Percentiles rank a stretch among this genome's conserved stretches.
Conservation (phyloP, 176 grass and related monocot genomes). For the Oryza glumipatula region DNA sequence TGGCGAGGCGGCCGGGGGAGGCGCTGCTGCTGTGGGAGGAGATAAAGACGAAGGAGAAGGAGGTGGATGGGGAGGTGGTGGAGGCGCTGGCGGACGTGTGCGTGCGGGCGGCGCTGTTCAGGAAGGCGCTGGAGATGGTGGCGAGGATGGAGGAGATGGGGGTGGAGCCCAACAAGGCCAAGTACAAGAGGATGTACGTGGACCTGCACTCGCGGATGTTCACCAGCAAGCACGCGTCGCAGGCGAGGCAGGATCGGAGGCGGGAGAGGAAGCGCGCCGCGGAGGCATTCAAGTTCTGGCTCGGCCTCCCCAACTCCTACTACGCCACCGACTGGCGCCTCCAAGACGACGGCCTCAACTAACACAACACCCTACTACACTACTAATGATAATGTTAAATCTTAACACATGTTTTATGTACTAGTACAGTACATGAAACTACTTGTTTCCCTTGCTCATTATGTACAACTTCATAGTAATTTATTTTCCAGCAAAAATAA, state of each 20-base stretch:
- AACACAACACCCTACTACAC: too few relatives aligned
- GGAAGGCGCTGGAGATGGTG: conserved; percentile 94
- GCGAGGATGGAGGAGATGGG: conserved; percentile 95
- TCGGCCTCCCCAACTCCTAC: too few relatives aligned
- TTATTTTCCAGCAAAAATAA: too few relatives aligned
- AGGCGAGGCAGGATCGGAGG: conserved; percentile 74
- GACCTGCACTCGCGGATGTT: conserved; percentile 94
- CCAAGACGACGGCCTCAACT: too few relatives aligned
- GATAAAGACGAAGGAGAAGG: conserved; percentile 51
- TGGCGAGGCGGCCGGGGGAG: conserved; percentile 74
- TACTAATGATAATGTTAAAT: too few relatives aligned
- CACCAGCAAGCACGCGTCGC: conserved; percentile 89
- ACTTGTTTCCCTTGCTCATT: too few relatives aligned
- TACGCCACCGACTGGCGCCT: too few relatives aligned
- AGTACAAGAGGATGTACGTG: conserved; percentile 94
- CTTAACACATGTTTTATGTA: too few relatives aligned
- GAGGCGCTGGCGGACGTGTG: conserved; percentile 84
- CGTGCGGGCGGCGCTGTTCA: conserved; percentile 82
- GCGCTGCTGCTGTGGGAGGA: conserved; percentile 90
- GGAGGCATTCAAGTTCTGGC: too few relatives aligned
- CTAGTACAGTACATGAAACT: too few relatives aligned
- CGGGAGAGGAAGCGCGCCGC: conserved; percentile 55
- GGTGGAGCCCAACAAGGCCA: conserved; percentile 85
- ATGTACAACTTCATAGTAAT: too few relatives aligned
- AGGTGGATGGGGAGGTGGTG: conserved; percentile 72